Evolutionary conservation across 1,284 basidiomycete genomes (phyloP).

Genomic region (Moesziomyces sp.): DNA sequence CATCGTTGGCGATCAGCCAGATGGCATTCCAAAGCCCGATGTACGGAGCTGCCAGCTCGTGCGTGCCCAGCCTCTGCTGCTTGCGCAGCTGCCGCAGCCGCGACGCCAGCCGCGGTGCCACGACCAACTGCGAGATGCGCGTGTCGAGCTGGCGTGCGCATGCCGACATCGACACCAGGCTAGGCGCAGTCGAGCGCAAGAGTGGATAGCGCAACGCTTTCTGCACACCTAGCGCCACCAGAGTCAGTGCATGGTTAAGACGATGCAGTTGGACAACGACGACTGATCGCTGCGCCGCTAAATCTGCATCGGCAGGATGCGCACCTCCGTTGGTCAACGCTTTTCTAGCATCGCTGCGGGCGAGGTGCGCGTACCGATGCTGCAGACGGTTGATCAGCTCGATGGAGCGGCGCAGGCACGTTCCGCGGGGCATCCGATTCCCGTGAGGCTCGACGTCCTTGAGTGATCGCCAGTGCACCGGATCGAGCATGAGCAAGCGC

Average conservation of each 20-base stretch:
- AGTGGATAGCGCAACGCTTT: constrained; percentile 9
- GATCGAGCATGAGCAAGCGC: constrained; percentile 45
- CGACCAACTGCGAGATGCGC: constrained; percentile 67
- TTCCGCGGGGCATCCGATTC: constrained; percentile 15
- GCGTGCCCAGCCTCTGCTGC: constrained; percentile 20
- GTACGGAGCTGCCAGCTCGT: constrained; percentile 30
- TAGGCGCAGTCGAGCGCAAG: not conserved
- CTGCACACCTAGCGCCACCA: constrained; percentile 16
- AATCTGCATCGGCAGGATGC: too few relatives aligned
- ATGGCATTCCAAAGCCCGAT: constrained; percentile 86
- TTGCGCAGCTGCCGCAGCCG: constrained; percentile 21
- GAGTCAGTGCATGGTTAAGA: constrained; percentile 1
- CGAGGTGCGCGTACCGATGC: constrained; percentile 5
- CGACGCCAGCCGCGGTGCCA: constrained; percentile 64
- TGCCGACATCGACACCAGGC: constrained; percentile 33
- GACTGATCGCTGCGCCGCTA: not conserved
- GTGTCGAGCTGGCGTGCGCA: constrained; percentile 68
- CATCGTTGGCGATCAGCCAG: constrained; percentile 90
- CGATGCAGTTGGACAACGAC: not conserved
- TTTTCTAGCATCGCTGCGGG: not conserved
- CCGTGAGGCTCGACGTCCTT: constrained; percentile 2
- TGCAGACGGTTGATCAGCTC: constrained; percentile 28
- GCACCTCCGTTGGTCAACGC: not conserved
- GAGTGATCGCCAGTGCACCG: constrained; percentile 60
- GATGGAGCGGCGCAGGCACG: constrained; percentile 31